These are phyloP conservation scores for Stemphylium vesicarium DNA, from an alignment of 2,329 filamentous ascomycete species.

Conservation along the genomic window DNA sequence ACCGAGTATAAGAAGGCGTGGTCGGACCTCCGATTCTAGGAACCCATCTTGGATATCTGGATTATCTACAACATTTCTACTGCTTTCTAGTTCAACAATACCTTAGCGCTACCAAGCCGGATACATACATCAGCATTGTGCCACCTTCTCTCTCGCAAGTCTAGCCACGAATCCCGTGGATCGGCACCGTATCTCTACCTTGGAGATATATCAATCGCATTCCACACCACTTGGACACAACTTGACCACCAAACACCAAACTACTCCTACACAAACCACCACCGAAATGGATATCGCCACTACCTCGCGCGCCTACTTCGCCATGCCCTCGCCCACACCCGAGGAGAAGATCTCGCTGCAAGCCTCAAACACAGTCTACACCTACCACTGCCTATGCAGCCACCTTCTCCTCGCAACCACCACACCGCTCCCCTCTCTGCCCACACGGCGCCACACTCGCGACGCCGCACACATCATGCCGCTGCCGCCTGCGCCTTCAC, in stretches of 20 bases:
- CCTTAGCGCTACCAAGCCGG: neutral
- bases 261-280: constrained; percentile 2
- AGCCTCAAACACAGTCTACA: constrained; percentile 52
- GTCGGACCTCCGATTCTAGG: constrained; percentile 14
- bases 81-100: neutral
- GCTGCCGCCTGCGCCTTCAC: constrained; percentile 48
- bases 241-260: neutral
- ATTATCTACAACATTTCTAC: neutral
- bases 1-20: constrained; percentile 11
- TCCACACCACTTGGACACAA: neutral
- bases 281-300: constrained; percentile 38
- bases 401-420: constrained; percentile 68
- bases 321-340: constrained; percentile 40
- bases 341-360: constrained; percentile 44
- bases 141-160: neutral
- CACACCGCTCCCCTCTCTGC: constrained; percentile 59
- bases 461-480: constrained; percentile 66
- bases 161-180: constrained; percentile 5
- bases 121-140: too few relatives aligned
- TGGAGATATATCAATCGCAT: neutral
- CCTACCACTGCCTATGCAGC: constrained; percentile 71
- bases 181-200: constrained; percentile 3
- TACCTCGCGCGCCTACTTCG: constrained; percentile 41
- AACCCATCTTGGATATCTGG: neutral
- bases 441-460: constrained; percentile 56